Evolutionary conservation across 2,329 filamentous ascomycete genomes (phyloP).

Genomic region (Botrytis hyacinthi): DNA sequence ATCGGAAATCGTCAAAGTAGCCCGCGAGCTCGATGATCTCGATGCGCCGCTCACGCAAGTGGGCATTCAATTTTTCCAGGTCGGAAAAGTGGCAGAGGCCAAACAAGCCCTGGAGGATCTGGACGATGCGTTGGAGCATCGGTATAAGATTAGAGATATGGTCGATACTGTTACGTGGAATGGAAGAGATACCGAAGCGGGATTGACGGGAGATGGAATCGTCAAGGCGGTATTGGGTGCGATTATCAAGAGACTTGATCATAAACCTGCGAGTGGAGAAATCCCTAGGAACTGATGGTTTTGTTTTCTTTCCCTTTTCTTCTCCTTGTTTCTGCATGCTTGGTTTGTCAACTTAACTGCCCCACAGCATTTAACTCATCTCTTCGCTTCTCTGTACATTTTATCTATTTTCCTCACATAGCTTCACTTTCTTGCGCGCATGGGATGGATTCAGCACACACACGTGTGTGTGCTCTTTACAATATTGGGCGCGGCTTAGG

Average conservation of each 20-base stretch:
- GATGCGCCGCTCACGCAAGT: constrained; percentile 77
- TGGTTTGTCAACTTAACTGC: neutral
- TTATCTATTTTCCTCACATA: neutral
- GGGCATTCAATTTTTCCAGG: constrained; percentile 94
- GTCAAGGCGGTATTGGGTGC: constrained; percentile 80
- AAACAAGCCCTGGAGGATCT: constrained; percentile 64
- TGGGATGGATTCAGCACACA: neutral
- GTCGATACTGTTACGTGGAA: constrained; percentile 85
- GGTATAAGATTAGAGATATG: constrained; percentile 71
- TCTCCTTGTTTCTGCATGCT: too few relatives aligned
- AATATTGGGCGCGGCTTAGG: neutral
- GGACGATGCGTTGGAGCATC: constrained; percentile 67
- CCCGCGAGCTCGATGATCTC: constrained; percentile 66
- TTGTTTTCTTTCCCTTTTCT: neutral
- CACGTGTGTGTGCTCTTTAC: neutral
- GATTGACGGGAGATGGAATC: constrained; percentile 66
- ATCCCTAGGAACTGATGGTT: neutral
- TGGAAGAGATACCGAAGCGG: constrained; percentile 39
- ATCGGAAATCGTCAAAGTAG: constrained; percentile 62
- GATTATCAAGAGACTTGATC: constrained; percentile 66
- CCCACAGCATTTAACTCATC: fast-evolving
- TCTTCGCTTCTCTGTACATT: neutral
- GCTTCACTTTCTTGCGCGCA: neutral
- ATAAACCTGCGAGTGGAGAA: constrained; percentile 39
- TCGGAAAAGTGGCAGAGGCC: constrained; percentile 70